Percentiles rank a stretch among this genome's conserved stretches.
These are phyloP conservation scores for Dendrobium nobile DNA, from an alignment of 106 monocot genomes.

Conservation along the genomic window DNA sequence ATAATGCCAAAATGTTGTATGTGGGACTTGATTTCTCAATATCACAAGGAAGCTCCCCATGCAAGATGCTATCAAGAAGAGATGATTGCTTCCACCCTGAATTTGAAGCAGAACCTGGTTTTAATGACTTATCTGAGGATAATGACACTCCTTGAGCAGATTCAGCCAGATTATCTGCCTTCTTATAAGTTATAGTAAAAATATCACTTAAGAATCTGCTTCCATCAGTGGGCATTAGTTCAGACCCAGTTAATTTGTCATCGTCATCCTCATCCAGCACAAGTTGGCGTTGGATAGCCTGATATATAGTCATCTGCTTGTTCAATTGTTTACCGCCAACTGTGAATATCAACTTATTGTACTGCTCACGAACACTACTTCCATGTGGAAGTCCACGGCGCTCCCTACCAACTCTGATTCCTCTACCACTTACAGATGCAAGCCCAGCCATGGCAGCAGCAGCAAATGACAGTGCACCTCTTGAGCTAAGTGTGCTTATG, in stretches of 20 bases:
- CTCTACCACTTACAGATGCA: conserved; percentile 75
- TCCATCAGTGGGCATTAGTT: conserved; percentile 55
- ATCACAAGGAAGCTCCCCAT: conserved; percentile 91
- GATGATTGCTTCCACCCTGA: conserved; percentile 48
- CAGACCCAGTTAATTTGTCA: conserved; percentile 52
- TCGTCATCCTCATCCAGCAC: conserved; percentile 74
- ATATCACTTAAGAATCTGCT: conserved; percentile 80
- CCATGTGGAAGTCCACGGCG: conserved; percentile 36
- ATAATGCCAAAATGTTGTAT: conserved; percentile 79
- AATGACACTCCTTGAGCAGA: conserved; percentile 35
- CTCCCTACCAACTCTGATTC: conserved; percentile 68
- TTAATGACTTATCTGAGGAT: conserved; percentile 28
- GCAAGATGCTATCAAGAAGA: conserved; percentile 92
- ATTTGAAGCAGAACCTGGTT: conserved; percentile 44
- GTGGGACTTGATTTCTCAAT: conserved; percentile 81
- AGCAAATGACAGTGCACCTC: conserved; percentile 95
- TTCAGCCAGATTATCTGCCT: conserved; percentile 62
- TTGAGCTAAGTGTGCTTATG: conserved; percentile 61
- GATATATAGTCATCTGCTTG: conserved; percentile 87
- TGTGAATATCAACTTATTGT: conserved; percentile 78
- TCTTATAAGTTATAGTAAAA: conserved; percentile 92
- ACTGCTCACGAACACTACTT: conserved; percentile 37
- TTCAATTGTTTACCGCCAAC: conserved; percentile 77
- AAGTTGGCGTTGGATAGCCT: conserved; percentile 88
- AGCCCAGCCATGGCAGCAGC: conserved; percentile 97